Conservation (phyloP, 1,284 basidiomycete species). For the Naganishia sp. region DNA sequence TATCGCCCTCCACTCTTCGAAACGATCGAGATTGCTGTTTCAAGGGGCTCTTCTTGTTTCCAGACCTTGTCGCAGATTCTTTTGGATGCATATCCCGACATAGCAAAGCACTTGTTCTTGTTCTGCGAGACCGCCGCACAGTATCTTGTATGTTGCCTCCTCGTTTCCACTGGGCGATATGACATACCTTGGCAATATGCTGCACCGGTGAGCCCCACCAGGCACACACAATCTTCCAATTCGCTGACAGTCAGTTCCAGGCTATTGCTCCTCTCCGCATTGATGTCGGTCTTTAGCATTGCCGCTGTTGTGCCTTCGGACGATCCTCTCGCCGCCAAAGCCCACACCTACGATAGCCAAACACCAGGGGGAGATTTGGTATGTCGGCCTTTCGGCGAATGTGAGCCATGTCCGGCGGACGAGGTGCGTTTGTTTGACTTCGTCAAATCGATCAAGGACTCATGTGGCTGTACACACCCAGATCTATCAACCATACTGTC, state of each 20-base stretch:
- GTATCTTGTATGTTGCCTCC: too few species aligned
- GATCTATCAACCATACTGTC: conserved; percentile 82
- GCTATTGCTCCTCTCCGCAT: background rate
- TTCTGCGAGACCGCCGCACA: too few species aligned
- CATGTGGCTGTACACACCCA: conserved; percentile 45
- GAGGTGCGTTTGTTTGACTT: conserved; percentile 60
- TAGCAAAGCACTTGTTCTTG: too few species aligned
- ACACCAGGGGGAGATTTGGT: conserved; percentile 48
- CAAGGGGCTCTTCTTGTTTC: too few species aligned
- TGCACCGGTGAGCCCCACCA: background rate
- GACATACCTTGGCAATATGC: conserved; percentile 4
- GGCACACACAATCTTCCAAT: background rate
- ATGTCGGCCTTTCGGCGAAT: conserved; percentile 75
- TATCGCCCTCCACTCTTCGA: too few species aligned
- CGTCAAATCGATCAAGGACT: background rate
- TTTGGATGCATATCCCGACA: too few species aligned
- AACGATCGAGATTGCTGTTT: too few species aligned
- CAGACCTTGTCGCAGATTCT: too few species aligned
- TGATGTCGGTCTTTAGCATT: background rate
- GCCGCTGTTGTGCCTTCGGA: background rate
- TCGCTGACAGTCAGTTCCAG: background rate
- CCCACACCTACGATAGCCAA: conserved; percentile 17
- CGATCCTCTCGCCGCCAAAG: background rate
- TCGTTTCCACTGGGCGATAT: background rate
- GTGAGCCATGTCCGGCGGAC: conserved; percentile 77